Conservation (phyloP, 805 yeast genomes). For the Alloascoidea africana region DNA sequence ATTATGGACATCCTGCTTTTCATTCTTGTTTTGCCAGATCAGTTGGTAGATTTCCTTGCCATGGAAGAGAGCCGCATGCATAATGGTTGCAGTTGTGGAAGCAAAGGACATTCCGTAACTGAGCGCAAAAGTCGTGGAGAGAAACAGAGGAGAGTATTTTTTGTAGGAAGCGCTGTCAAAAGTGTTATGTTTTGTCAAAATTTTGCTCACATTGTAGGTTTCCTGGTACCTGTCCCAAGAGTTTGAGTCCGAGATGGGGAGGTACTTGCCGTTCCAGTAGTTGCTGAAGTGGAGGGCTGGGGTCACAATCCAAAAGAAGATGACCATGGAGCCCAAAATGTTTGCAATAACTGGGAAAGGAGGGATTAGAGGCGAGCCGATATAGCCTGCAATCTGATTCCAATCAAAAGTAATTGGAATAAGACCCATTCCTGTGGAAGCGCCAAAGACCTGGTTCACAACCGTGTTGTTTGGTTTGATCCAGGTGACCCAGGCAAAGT, state of each 20-base stretch:
- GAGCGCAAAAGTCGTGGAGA: constrained; percentile 42
- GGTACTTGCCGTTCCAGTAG: constrained; percentile 40
- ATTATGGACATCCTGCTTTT: constrained; percentile 33
- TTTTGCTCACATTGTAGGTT: constrained; percentile 31
- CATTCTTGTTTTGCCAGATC: constrained; percentile 24
- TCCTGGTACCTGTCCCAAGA: constrained; percentile 37
- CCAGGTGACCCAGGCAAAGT: constrained; percentile 51
- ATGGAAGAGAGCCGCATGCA: constrained; percentile 43
- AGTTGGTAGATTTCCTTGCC: constrained; percentile 33
- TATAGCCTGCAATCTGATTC: constrained; percentile 39
- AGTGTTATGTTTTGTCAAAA: constrained; percentile 24
- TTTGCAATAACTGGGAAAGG: constrained; percentile 33
- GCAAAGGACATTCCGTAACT: constrained; percentile 51
- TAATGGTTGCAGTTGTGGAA: constrained; percentile 43
- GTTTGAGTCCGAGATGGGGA: constrained; percentile 37
- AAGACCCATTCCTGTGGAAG: constrained; percentile 43
- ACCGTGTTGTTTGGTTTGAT: constrained; percentile 39
- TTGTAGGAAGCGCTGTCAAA: constrained; percentile 33
- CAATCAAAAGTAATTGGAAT: constrained; percentile 58
- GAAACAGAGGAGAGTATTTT: constrained; percentile 47
- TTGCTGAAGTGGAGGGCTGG: constrained; percentile 41
- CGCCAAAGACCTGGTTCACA: constrained; percentile 55
- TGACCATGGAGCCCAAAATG: constrained; percentile 29
- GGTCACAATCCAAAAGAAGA: constrained; percentile 35
- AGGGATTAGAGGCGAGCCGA: constrained; percentile 51